phyloP scores from a whole-genome alignment of 2,329 filamentous ascomycete species.

The Trichophyton mentagrophytes region DNA sequence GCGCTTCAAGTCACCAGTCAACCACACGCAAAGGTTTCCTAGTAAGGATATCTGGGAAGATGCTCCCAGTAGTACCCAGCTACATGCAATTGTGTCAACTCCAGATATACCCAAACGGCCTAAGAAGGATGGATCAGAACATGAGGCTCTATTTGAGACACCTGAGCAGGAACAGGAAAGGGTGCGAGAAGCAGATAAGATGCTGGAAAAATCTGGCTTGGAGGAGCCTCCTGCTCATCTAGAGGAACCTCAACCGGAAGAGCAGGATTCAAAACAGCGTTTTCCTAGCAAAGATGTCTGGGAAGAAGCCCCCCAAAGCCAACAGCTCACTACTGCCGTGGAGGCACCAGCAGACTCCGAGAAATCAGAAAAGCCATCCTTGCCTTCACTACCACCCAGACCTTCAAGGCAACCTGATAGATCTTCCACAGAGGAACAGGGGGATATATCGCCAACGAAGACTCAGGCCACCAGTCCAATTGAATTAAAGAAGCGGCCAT shows the following conservation, averaged over 20 bases:
- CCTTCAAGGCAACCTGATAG: slow-evolving; percentile 24
- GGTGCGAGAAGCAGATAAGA: slow-evolving; percentile 18
- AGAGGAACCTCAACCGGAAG: slow-evolving; percentile 14
- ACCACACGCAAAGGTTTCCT: slow-evolving; percentile 62
- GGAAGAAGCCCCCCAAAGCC: slow-evolving; percentile 84
- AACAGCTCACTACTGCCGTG: slow-evolving; percentile 65
- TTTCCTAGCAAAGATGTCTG: slow-evolving; percentile 90
- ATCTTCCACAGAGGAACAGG: slow-evolving; percentile 19
- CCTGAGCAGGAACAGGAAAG: slow-evolving; percentile 38
- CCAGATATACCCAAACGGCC: slow-evolving; percentile 47
- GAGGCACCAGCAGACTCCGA: slow-evolving; percentile 32
- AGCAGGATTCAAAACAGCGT: slow-evolving; percentile 45
- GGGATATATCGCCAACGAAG: slow-evolving; percentile 36
- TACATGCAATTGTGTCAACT: slow-evolving; percentile 66
- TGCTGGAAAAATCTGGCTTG: slow-evolving; percentile 27
- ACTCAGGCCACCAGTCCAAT: slow-evolving; percentile 29
- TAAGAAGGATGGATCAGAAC: slow-evolving; percentile 28
- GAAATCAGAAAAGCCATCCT: slow-evolving; percentile 15
- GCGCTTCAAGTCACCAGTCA: slow-evolving; percentile 43
- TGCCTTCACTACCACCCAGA: slow-evolving; percentile 22
- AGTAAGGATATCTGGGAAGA: slow-evolving; percentile 98
- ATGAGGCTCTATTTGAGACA: slow-evolving; percentile 25
- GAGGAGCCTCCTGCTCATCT: slow-evolving; percentile 20
- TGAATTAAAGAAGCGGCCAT: slow-evolving; percentile 40
- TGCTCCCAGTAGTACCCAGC: slow-evolving; percentile 70